These are phyloP conservation scores for Scutellaria baicalensis DNA, from an alignment of 257 asterid species.

Conservation along the genomic window DNA sequence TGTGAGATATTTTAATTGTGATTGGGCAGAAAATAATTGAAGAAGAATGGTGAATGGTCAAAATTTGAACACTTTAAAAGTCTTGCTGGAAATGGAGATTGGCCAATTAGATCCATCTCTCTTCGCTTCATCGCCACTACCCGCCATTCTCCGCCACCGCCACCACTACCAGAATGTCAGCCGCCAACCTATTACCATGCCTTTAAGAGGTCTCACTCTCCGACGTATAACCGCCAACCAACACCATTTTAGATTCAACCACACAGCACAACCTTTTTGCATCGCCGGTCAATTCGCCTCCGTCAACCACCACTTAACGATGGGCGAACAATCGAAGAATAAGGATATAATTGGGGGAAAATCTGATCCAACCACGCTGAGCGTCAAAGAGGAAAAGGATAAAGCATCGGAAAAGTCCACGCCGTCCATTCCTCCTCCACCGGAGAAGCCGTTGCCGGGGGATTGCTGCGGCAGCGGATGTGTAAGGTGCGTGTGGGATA, in stretches of 20 bases:
- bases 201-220: slow-evolving; percentile 28
- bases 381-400: slow-evolving; percentile 10
- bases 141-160: background rate
- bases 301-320: background rate
- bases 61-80: background rate
- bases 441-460: slow-evolving; percentile 77
- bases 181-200: slow-evolving; percentile 15
- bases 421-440: slow-evolving; percentile 44
- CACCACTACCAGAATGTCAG: slow-evolving; percentile 14
- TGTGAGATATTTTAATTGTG: background rate
- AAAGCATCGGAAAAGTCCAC: slow-evolving; percentile 32
- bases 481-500: slow-evolving; percentile 75
- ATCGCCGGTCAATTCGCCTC: slow-evolving; percentile 2
- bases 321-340: slow-evolving; percentile 36
- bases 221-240: slow-evolving; percentile 19
- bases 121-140: background rate
- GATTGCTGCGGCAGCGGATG: slow-evolving; percentile 88
- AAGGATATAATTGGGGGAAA: background rate
- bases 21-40: background rate
- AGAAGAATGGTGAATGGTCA: background rate
- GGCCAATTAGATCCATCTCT: background rate
- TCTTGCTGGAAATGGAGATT: background rate
- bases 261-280: slow-evolving; percentile 5
- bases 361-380: background rate
- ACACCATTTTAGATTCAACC: slow-evolving; percentile 13